Evolutionary conservation across 2,329 filamentous ascomycete species (phyloP), one percentile per base, ranked within the genome.

Genomic region (Seiridium unicorne): DNA sequence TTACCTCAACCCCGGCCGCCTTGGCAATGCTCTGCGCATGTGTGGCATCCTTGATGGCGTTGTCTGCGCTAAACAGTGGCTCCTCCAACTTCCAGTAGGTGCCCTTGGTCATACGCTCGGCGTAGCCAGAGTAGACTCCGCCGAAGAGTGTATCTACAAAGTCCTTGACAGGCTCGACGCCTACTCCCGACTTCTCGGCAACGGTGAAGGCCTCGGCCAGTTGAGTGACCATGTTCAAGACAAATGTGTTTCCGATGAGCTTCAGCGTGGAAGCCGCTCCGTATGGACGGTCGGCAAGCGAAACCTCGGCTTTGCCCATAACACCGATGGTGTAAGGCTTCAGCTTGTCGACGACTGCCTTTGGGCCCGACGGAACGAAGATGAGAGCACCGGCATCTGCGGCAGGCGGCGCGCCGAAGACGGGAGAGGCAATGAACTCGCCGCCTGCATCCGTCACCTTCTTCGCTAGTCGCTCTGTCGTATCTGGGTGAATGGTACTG

Each of bases 401-500:
- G 76, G 84, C 84, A 13, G 83, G 79, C 4, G 86, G 85, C 2
- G 84, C 84, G 6, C 86, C 86, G 66, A 89, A 89, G 6, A 89
- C 84, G 9, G 88, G 88, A 67, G 84, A 86, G 1, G 91, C 90
- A 18, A 96, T 85, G 69, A 96, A 96, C 44, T 87, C 81, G 2
- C 84, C 92, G 5, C 90, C 90, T 32, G 81, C 81, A 1, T 72
- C 80, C 10, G 78, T 77, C 61, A 89, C 77, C 34, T 75, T 79
- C 65, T 85, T 79, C 34, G 88, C 88, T 3, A 92, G 74, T 34
- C 80, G 80, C 62, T 91, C 84, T 1, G 90, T 91, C 3, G 90
- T 92, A 59, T 93, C 89, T 0, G 93, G 93, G 73, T 95, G 90
- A 42, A 97, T 85, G 34, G 93, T 97, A 3, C 91, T 95, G 81